Evolutionary conservation across 352 stramenopile species (phyloP), one percentile per base, ranked within the genome.

Genomic region (Discostella stelligera): DNA sequence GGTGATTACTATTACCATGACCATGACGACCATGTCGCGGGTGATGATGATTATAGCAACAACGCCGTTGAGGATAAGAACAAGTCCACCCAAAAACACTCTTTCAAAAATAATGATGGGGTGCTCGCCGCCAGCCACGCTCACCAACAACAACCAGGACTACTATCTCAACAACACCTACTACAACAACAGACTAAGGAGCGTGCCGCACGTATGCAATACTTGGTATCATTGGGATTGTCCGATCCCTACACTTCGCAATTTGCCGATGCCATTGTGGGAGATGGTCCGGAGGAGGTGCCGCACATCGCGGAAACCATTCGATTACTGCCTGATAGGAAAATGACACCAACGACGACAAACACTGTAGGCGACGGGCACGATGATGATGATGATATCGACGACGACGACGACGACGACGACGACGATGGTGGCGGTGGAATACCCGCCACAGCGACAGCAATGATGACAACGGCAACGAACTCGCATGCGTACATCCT

Each of bases 401-500:
- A 79, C 67, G 67, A 61, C 3, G 73, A 60, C 16, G 61, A 78
- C 37, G 69, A 66, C 23, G 76, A 71, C 25, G 55, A 70, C 14
- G 52, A 11, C 25, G 13, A 14, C 13, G 60, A 60, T 53, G 39
- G 0, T 7, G 60, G 32, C 25, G 37, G n/a, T 11, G n/a, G n/a
- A n/a, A n/a, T n/a, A n/a, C n/a, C n/a, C n/a, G n/a, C n/a, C n/a
- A 9, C 32, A 41, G 9, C 32, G 3, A 41, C 32, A 41, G 32
- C 3, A 41, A 10, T 6, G 16, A 70, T 13, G 30, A 75, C 30
- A 41, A 66, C 68, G 37, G 75, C 61, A 10, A 87, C 80, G 54
- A 80, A 77, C 60, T 71, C 74, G 11, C 89, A 81, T 77, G 86
- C 86, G 9, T 92, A 90, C 76, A 27, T 92, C 2, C 67, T 92